Evolutionary conservation across 331 rosid genomes (phyloP), one percentile per base, ranked within the genome.

Genomic region (Dryas integrifolia): DNA sequence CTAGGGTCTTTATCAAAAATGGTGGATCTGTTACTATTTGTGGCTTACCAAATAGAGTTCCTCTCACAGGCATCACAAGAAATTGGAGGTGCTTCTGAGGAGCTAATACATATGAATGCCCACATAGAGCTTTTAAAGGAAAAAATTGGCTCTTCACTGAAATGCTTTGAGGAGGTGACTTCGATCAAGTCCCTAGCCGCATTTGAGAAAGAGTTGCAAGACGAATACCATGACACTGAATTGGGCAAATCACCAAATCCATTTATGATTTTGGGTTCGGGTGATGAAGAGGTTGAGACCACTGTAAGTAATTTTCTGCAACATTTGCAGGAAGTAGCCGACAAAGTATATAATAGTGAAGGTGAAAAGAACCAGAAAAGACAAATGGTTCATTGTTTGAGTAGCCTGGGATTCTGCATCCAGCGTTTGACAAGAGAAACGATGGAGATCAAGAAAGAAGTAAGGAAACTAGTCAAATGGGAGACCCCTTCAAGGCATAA

Each of bases 351-450:
- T 41, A 35, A 67, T 35, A 47, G 69, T 7, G 79, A 77, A 74
- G 76, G 70, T 48, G 88, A 86, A 69, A 92, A 83, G 72, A 68
- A 69, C 63, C 50, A 73, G 30, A 84, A 76, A 45, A 77, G 69
- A 49, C 87, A 87, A 80, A 70, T 78, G 81, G 26, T 84, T 82
- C 78, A 84, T 43, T 81, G 85, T 66, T 84, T 78, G 76, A 72
- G 88, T 55, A 76, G 90, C 72, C 74, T 91, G 74, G 92, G 88
- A 59, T 88, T 93, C 80, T 88, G 97, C 82, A 78, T 80, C 57
- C 67, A 48, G 8, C 75, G 74, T 70, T 66, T 87, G 91, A 81
- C 53, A 66, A 84, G 62, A 72, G 97, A 85, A 81, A 84, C 86
- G 12, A 66, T 69, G 63, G 82, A 77, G 81, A 83, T 91, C 55